Conservation (phyloP, 768 basidiomycete genomes). For the Bullera alba region DNA sequence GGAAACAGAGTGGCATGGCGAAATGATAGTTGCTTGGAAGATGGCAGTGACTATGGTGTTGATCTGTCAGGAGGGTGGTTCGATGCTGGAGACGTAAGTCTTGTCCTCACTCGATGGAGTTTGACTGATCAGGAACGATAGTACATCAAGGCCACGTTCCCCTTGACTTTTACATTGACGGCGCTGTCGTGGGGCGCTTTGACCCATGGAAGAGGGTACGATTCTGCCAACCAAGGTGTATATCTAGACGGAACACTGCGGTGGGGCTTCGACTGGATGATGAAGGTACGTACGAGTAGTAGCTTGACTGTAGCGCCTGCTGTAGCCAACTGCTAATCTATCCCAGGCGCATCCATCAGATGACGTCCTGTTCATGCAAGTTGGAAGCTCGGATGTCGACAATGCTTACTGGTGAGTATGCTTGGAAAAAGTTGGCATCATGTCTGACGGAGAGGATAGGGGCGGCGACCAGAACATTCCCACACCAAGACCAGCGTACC, state of each 20-base stretch:
- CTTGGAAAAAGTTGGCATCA: not conserved
- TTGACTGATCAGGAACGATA: conserved; percentile 54
- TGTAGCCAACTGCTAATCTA: conserved; percentile 2
- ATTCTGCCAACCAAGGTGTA: conserved; percentile 73
- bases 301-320: not conserved
- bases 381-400: conserved; percentile 62
- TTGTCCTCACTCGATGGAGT: conserved; percentile 1
- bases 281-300: conserved; percentile 61
- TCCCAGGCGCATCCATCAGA: conserved; percentile 69
- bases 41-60: conserved; percentile 65
- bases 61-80: conserved; percentile 85
- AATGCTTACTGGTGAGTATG: conserved; percentile 84
- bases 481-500: conserved; percentile 63
- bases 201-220: conserved; percentile 78
- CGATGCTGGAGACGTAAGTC: conserved; percentile 66
- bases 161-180: conserved; percentile 74
- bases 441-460: too few relatives aligned
- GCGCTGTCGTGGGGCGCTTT: conserved; percentile 85
- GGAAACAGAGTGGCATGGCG: conserved; percentile 77
- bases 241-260: conserved; percentile 88
- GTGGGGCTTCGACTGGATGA: conserved; percentile 87
- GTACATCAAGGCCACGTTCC: conserved; percentile 81
- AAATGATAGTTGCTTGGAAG: conserved; percentile 68
- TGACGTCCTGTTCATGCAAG: conserved; percentile 67
- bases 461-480: conserved; percentile 64